These are phyloP conservation scores for Lactifluus piperatus DNA, from an alignment of 768 basidiomycete genomes.

Conservation along the genomic window DNA sequence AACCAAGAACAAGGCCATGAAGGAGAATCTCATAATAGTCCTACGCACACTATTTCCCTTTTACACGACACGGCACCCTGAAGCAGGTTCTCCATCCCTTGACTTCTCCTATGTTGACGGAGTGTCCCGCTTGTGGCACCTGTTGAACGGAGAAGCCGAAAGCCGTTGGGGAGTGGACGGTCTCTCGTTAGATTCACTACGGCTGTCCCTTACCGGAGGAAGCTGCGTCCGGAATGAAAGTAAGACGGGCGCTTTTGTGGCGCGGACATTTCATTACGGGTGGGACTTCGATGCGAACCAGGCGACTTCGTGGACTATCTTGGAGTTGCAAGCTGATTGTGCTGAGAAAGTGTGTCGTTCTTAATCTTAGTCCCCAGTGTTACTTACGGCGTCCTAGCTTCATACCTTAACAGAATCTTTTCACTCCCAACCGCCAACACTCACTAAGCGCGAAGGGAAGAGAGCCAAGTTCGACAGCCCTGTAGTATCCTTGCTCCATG, in stretches of 20 bases:
- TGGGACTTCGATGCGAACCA: constrained; percentile 61
- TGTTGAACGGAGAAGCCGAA: constrained; percentile 54
- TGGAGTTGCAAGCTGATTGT: constrained; percentile 78
- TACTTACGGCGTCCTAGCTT: constrained; percentile 35
- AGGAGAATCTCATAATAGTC: constrained; percentile 73
- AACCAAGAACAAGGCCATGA: constrained; percentile 65
- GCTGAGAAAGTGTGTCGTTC: constrained; percentile 45
- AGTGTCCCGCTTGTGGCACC: constrained; percentile 43
- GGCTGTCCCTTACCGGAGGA: constrained; percentile 39
- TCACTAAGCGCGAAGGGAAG: constrained; percentile 35
- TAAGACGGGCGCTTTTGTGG: constrained; percentile 40
- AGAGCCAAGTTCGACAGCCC: constrained; percentile 51
- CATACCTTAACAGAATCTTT: constrained; percentile 53
- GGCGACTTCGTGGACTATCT: constrained; percentile 68
- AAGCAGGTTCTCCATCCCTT: constrained; percentile 19
- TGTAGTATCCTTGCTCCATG: constrained; percentile 43
- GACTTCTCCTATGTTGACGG: constrained; percentile 38
- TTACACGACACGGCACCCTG: constrained; percentile 32
- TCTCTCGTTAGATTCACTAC: constrained; percentile 55
- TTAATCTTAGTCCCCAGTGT: not conserved
- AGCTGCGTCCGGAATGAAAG: constrained; percentile 13
- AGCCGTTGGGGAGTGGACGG: constrained; percentile 56
- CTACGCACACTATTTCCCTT: constrained; percentile 69
- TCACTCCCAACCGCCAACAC: constrained; percentile 31
- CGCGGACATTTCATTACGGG: constrained; percentile 63